Evolutionary conservation across 2,329 filamentous ascomycete genomes (phyloP).

Genomic region (Calonectria fujianensis): DNA sequence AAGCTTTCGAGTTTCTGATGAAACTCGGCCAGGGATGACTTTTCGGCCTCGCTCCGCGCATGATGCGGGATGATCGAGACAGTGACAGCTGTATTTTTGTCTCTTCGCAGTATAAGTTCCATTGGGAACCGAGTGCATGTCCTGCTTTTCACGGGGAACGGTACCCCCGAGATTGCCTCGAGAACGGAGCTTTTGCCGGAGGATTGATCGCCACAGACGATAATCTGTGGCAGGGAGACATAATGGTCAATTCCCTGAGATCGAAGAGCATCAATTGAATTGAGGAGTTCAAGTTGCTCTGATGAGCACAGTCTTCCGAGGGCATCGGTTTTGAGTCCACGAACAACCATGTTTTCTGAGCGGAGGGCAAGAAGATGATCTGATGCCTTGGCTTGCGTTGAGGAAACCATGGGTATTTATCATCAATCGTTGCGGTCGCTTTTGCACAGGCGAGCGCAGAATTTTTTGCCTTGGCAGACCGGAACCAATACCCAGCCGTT

Average conservation of each 20-base stretch:
- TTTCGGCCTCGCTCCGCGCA: constrained; percentile 52
- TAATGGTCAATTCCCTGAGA: constrained; percentile 61
- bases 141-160: constrained; percentile 75
- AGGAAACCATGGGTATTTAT: not conserved
- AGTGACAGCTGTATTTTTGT: constrained; percentile 55
- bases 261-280: constrained; percentile 51
- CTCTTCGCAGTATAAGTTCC: constrained; percentile 72
- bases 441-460: too few relatives aligned
- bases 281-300: not conserved
- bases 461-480: not conserved
- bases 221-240: constrained; percentile 65
- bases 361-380: not conserved
- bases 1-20: constrained; percentile 40
- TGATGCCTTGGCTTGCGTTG: not conserved
- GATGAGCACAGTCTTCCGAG: not conserved
- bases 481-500: not conserved
- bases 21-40: constrained; percentile 53
- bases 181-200: constrained; percentile 80
- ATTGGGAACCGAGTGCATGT: constrained; percentile 78
- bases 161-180: constrained; percentile 77
- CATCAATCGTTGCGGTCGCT: not conserved
- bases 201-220: constrained; percentile 77
- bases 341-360: not conserved
- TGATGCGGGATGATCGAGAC: constrained; percentile 59
- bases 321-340: not conserved